Percentiles rank a stretch among this genome's conserved stretches.
phyloP scores from a whole-genome alignment of 2,329 filamentous ascomycete genomes.

The Trichoderma endophyticum region DNA sequence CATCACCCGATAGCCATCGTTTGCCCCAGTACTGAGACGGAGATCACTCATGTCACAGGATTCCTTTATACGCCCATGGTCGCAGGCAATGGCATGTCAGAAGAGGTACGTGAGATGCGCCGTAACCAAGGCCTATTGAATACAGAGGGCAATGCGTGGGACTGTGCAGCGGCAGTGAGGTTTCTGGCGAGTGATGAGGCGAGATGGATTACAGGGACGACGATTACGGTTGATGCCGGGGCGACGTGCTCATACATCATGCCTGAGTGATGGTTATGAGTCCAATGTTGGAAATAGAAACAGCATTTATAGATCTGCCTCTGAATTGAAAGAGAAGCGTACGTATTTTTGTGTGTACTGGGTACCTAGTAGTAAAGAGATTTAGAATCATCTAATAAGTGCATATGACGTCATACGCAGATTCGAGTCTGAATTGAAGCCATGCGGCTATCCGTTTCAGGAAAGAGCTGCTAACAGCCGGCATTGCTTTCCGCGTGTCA shows the following conservation, averaged over 20 bases:
- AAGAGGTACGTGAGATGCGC: conserved; percentile 37
- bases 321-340: neutral
- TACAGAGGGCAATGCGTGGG: conserved; percentile 45
- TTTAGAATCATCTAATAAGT: neutral
- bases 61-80: conserved; percentile 51
- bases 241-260: conserved; percentile 29
- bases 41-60: conserved; percentile 18
- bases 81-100: conserved; percentile 38
- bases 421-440: neutral
- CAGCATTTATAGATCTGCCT: neutral
- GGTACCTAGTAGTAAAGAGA: neutral
- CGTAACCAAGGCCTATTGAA: conserved; percentile 38
- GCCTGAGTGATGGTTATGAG: neutral
- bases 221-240: conserved; percentile 43
- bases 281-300: neutral
- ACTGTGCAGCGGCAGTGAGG: conserved; percentile 38
- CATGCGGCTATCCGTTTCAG: neutral
- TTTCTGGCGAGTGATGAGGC: conserved; percentile 41
- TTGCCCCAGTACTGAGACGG: neutral
- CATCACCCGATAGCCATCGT: neutral
- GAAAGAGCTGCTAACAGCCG: neutral
- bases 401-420: neutral
- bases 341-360: neutral
- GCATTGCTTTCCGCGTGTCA: neutral
- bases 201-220: conserved; percentile 43